Percentiles rank a stretch among this genome's conserved stretches.
Evolutionary conservation across 1,284 basidiomycete species (phyloP).

Genomic region (Cystobasidium sp.): DNA sequence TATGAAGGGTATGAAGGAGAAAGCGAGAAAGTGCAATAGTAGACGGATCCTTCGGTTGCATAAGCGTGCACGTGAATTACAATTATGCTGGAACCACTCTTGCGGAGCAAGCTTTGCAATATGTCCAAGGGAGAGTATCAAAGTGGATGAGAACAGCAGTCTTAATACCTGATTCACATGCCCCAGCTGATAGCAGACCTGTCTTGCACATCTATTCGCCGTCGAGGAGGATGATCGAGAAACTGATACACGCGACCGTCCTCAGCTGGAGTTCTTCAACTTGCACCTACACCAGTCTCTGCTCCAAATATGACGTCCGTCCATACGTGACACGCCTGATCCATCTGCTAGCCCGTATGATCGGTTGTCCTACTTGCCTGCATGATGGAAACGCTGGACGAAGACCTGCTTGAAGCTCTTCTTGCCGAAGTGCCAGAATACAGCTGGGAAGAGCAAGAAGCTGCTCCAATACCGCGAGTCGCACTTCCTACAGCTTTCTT

Average conservation of each 20-base stretch:
- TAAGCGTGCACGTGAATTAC: too few relatives aligned
- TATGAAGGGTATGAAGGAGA: constrained; percentile 30
- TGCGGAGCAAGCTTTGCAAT: too few relatives aligned
- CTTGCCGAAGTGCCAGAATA: constrained; percentile 24
- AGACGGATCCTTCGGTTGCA: too few relatives aligned
- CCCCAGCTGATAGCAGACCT: too few relatives aligned
- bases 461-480: constrained; percentile 21
- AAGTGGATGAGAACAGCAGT: too few relatives aligned
- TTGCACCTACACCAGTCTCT: background rate
- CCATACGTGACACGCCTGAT: background rate
- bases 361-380: background rate
- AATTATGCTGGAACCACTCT: too few relatives aligned
- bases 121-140: too few relatives aligned
- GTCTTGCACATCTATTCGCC: background rate
- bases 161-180: too few relatives aligned
- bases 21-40: constrained; percentile 4
- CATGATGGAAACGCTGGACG: constrained; percentile 25
- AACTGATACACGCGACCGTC: background rate
- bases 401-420: constrained; percentile 34
- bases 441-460: constrained; percentile 36
- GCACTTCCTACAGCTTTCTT: constrained; percentile 19
- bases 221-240: background rate
- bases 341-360: background rate
- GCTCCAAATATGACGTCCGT: background rate
- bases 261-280: background rate